Conservation (phyloP, 441 rosid species). For the Pelargonium hybrid region DNA sequence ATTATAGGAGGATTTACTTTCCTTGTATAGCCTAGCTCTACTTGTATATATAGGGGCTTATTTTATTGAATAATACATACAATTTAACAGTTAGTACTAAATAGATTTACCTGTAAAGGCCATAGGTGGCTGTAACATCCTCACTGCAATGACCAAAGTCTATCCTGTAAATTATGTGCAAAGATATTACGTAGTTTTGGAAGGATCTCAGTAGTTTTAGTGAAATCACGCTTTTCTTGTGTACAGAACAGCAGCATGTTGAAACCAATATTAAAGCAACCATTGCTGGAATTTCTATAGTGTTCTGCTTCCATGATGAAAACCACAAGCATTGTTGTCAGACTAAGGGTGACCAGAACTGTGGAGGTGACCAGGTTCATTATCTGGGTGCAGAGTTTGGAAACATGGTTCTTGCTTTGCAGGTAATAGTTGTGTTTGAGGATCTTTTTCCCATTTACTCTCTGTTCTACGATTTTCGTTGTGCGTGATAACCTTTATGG, state of each 20-base stretch:
- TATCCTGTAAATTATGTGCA: background rate
- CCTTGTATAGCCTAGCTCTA: too few species aligned
- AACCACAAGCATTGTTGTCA: conserved; percentile 21
- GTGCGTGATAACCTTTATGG: conserved; percentile 9
- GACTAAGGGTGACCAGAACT: conserved; percentile 24
- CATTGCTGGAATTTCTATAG: conserved; percentile 58
- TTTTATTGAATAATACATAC: too few species aligned
- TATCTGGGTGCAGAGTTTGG: conserved; percentile 64
- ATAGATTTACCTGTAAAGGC: background rate
- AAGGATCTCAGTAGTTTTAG: background rate
- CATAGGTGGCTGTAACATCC: background rate
- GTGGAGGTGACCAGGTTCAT: conserved; percentile 33
- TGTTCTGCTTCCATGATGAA: conserved; percentile 65
- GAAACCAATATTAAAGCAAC: conserved; percentile 63
- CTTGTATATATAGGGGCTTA: too few species aligned
- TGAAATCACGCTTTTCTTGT: conserved; percentile 13
- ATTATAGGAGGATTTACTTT: too few species aligned
- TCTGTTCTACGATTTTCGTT: conserved; percentile 10
- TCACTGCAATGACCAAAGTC: background rate
- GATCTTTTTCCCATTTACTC: conserved; percentile 14
- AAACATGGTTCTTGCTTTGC: conserved; percentile 44
- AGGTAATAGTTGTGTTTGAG: conserved; percentile 47
- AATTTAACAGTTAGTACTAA: background rate
- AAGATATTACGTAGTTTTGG: background rate
- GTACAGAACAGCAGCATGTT: conserved; percentile 71